Base-by-base conservation (phyloP, 2,329 filamentous ascomycete species). In the Pestalotiopsis sp. region DNA sequence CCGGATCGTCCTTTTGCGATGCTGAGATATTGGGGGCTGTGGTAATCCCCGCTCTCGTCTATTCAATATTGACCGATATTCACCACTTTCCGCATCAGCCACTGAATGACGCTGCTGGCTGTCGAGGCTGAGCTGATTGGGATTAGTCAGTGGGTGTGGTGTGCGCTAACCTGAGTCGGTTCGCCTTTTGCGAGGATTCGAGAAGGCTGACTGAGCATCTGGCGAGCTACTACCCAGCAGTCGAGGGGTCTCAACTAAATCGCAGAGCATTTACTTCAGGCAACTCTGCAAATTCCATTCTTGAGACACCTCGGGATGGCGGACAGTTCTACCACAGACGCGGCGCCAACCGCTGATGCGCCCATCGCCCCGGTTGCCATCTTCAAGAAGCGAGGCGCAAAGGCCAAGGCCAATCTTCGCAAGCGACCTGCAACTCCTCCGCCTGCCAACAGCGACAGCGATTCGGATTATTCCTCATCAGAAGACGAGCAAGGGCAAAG, bases 351-450 rank as follows among this genome's bases (percentile, higher is more conserved):
- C 39, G 67, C 70, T 35, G 66, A 74, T 13, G 67, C 77, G 35
- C 73, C 78, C 38, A 78, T 81, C 35, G 82, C 81, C 1, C 86
- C 88, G 0, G 84, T 90, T 13, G 87, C 91, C 14, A 79, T 92
- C 64, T 98, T 98, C 87, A 98, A 97, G 80, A 97, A 96, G 80
- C 89, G 94, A 77, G 86, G 89, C 71, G 87, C 87, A 75, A 97
- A 94, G 77, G 87, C 86, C 70, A 94, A 93, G 76, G 86, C 90
- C 63, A 94, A 90, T 75, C 83, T 94, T 66, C 89, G 94, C 76
- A 97, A 97, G 83, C 89, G 93, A 71, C 88, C 92, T 22, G 89
- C 91, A 35, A 92, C 94, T 48, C 93, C 94, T 65, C 92, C 93
- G 5, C 90, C 91, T 13, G 88, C 87, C 39, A 77, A 82, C 69